phyloP scores from a whole-genome alignment of 2,329 filamentous ascomycete genomes.

The Aureobasidium sp. region DNA sequence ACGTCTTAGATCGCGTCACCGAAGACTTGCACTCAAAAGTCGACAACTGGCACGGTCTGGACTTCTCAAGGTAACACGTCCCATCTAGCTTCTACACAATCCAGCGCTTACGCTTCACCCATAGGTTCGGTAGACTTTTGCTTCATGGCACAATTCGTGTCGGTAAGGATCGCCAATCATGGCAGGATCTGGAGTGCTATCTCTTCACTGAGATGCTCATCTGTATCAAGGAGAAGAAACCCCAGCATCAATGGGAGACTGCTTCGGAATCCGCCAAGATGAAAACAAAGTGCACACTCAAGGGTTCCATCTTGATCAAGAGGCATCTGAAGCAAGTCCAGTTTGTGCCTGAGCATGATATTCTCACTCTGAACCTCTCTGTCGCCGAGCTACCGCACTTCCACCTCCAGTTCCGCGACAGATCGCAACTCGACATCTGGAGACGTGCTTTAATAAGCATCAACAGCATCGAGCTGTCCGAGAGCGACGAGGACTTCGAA shows the following conservation, averaged over 20 bases:
- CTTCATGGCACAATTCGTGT: constrained; percentile 86
- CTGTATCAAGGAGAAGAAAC: constrained; percentile 95
- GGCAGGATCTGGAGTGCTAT: constrained; percentile 97
- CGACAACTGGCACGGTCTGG: constrained; percentile 96
- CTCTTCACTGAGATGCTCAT: constrained; percentile 99
- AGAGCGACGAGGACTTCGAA: constrained; percentile 69
- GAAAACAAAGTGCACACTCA: constrained; percentile 75
- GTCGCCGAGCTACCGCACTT: constrained; percentile 90
- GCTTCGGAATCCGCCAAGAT: constrained; percentile 36
- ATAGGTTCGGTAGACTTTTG: constrained; percentile 81
- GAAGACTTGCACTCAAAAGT: constrained; percentile 80
- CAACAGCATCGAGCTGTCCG: constrained; percentile 56
- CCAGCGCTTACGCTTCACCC: not conserved
- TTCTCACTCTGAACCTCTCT: constrained; percentile 83
- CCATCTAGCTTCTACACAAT: not conserved
- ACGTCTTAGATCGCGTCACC: constrained; percentile 75
- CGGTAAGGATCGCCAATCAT: constrained; percentile 90
- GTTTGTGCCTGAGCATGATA: constrained; percentile 58
- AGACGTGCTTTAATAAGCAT: constrained; percentile 79
- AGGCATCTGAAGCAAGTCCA: constrained; percentile 94
- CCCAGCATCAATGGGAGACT: constrained; percentile 55
- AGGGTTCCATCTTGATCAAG: constrained; percentile 96
- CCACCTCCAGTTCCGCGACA: constrained; percentile 80
- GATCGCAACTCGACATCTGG: constrained; percentile 82
- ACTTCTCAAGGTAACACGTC: constrained; percentile 64